A percentile compares a stretch with the other conserved stretches of the same genome.
phyloP scores from a whole-genome alignment of 2,329 filamentous ascomycete species.

The Epichloe brachyelytri region DNA sequence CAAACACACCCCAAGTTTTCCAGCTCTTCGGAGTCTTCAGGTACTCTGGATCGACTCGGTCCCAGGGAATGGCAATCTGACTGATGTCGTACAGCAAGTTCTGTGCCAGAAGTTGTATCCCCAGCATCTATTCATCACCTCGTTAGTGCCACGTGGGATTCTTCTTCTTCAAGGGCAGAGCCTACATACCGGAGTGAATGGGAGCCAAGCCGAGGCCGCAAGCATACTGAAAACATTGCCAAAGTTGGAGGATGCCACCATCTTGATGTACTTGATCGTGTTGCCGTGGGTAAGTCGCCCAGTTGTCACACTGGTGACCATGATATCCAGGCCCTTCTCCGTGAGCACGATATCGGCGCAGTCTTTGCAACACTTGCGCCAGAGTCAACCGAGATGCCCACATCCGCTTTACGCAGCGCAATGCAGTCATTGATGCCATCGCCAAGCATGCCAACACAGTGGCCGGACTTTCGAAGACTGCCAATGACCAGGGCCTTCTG shows the following conservation, averaged over 20 bases:
- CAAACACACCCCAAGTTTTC: slow-evolving; percentile 9
- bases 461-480: slow-evolving; percentile 11
- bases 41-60: slow-evolving; percentile 15
- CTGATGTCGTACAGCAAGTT: slow-evolving; percentile 18
- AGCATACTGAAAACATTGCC: slow-evolving; percentile 19
- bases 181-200: slow-evolving; percentile 11
- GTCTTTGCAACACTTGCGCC: slow-evolving; percentile 16
- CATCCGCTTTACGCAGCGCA: slow-evolving; percentile 14
- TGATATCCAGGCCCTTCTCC: slow-evolving; percentile 17
- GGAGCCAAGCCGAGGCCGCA: slow-evolving; percentile 16
- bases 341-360: slow-evolving; percentile 18
- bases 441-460: slow-evolving; percentile 18
- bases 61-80: slow-evolving; percentile 19
- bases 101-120: slow-evolving; percentile 15
- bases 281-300: slow-evolving; percentile 16
- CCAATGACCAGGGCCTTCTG: slow-evolving; percentile 16
- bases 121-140: slow-evolving; percentile 9
- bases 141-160: background rate
- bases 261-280: slow-evolving; percentile 20
- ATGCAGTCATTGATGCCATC: slow-evolving; percentile 20
- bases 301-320: slow-evolving; percentile 13
- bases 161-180: background rate
- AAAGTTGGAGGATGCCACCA: slow-evolving; percentile 19
- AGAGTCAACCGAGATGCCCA: slow-evolving; percentile 19
- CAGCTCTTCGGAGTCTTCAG: slow-evolving; percentile 14